Conservation (phyloP, 352 stramenopile genomes). For the Phytopythium delawarense region DNA sequence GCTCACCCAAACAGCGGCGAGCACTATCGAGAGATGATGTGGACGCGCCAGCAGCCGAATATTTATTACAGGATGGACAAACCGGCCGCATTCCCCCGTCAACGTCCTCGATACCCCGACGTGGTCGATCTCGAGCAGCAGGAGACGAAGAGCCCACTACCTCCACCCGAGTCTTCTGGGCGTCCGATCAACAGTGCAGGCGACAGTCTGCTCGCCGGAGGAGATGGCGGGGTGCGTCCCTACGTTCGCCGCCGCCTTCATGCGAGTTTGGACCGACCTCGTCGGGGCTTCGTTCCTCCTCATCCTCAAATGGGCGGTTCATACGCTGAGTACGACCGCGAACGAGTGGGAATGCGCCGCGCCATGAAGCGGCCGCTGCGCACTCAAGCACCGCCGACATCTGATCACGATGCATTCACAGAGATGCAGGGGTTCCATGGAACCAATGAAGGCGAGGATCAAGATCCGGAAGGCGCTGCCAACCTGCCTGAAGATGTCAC, state of each 20-base stretch:
- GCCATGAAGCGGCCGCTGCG: neutral
- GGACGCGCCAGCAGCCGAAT: slow-evolving; percentile 1
- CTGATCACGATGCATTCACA: neutral
- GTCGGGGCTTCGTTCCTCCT: neutral
- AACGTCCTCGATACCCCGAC: slow-evolving; percentile 18
- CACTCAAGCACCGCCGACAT: neutral
- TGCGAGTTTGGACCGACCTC: neutral
- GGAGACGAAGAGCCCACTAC: slow-evolving; percentile 15
- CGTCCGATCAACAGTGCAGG: neutral
- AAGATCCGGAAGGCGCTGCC: neutral
- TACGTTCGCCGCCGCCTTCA: slow-evolving; percentile 1
- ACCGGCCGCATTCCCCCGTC: neutral
- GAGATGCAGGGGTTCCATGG: neutral
- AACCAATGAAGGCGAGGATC: neutral
- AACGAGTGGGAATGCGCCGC: neutral
- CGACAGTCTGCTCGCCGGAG: neutral
- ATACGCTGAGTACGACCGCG: neutral
- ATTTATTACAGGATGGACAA: slow-evolving; percentile 7
- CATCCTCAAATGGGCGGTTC: neutral
- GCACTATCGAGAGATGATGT: neutral
- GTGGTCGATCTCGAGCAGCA: slow-evolving; percentile 14
- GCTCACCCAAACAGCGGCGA: neutral
- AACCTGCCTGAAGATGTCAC: neutral
- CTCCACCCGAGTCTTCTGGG: neutral
- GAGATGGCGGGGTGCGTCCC: neutral